Base-by-base conservation (phyloP, 2,329 filamentous ascomycete genomes). In the Macroventuria anomochaeta region DNA sequence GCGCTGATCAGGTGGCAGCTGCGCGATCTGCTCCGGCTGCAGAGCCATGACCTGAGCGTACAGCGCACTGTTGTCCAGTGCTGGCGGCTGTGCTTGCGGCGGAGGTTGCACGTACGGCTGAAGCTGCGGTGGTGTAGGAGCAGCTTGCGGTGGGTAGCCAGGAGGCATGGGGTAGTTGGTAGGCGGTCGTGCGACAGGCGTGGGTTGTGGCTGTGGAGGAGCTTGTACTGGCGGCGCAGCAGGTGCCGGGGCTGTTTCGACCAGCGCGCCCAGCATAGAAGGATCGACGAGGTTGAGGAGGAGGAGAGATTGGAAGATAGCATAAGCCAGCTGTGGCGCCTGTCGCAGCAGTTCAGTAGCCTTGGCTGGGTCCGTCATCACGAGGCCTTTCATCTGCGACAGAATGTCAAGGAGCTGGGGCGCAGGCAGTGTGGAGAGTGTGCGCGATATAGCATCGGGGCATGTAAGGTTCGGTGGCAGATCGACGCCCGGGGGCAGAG, bases 201-300 rank as follows among this genome's bases (percentile, higher is more conserved):
- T 77, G 38, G 61, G 62, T 49, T 59, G 73, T 78, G 72, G 69
- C 29, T 64, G 55, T 5, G 63, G 63, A 29, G 77, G 80, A 59
- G 73, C 72, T 46, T 71, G 70, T 8, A 70, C 67, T 15, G 67
- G 67, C 34, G 70, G 71, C 15, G 65, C 59, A 11, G 69, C 67
- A 31, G 64, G 65, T 7, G 67, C 58, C 21, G 63, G 61, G 38
- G 75, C 46, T 48, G 76, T 73, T 68, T 96, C 90, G 46, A 97
- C 83, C 25, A 97, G 90, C 4, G 89, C 88, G 58, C 88, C 85
- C 48, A 97, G 87, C 3, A 92, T 87, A 65, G 88, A 87, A 12
- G 91, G 89, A 53, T 95, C 93, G 50, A 97, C 91, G 8, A 97
- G 86, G 38, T 92, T 91, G 85, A 97, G 95, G 31, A 97, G 85